Conservation (phyloP, 2,329 filamentous ascomycete genomes). For the Dactylellina haptotyla region DNA sequence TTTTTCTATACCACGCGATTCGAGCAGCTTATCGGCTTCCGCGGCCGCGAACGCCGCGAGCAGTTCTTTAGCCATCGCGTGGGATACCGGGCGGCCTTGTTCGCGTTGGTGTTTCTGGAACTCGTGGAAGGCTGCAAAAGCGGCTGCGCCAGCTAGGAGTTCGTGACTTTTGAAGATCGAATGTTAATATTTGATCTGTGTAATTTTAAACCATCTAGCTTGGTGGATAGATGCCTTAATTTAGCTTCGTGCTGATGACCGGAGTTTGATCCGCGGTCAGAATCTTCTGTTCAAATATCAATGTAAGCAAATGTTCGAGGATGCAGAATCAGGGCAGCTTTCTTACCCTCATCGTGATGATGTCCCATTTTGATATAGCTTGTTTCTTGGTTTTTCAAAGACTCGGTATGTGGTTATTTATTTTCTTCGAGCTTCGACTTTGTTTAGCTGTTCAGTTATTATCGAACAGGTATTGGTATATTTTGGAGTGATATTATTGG, state of each 20-base stretch:
- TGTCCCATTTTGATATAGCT: slow-evolving; percentile 3
- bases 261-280: slow-evolving; percentile 4
- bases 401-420: too few species aligned
- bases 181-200: too few species aligned
- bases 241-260: slow-evolving; percentile 16
- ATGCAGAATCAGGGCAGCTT: neutral
- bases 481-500: neutral
- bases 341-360: slow-evolving; percentile 17
- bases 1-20: slow-evolving; percentile 71
- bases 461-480: too few species aligned
- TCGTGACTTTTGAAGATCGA: too few species aligned
- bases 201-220: too few species aligned
- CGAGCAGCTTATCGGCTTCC: slow-evolving; percentile 79
- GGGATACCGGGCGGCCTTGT: slow-evolving; percentile 76
- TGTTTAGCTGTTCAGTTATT: too few species aligned
- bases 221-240: slow-evolving; percentile 25
- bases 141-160: slow-evolving; percentile 78
- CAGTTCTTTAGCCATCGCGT: slow-evolving; percentile 80
- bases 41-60: slow-evolving; percentile 77
- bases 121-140: slow-evolving; percentile 79
- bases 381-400: neutral
- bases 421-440: too few species aligned
- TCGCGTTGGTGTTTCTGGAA: slow-evolving; percentile 79
- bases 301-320: neutral
- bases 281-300: slow-evolving; percentile 10